These are phyloP conservation scores for Nepenthes mirabilis DNA, from an alignment of 148 eudicot genomes.

Conservation along the genomic window DNA sequence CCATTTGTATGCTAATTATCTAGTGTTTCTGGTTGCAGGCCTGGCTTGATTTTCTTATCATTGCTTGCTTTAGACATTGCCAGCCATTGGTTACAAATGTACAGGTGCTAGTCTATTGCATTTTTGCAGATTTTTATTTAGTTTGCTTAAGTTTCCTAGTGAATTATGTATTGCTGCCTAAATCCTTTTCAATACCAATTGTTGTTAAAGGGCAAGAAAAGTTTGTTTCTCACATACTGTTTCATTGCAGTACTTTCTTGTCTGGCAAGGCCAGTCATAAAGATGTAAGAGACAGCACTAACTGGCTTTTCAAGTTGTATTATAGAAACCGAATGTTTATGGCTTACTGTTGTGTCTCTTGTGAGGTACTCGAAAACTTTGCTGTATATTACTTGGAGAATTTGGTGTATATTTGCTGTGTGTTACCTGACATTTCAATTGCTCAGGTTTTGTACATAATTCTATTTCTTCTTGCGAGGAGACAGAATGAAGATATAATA, in stretches of 20 bases:
- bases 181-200: not conserved
- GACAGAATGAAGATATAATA: slow-evolving; percentile 38
- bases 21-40: slow-evolving; percentile 35
- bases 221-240: slow-evolving; percentile 3
- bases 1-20: slow-evolving; percentile 8
- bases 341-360: slow-evolving; percentile 89
- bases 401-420: not conserved
- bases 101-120: slow-evolving; percentile 38
- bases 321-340: slow-evolving; percentile 81
- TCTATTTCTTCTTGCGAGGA: slow-evolving; percentile 71
- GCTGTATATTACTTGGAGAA: slow-evolving; percentile 4
- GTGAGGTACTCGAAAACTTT: slow-evolving; percentile 46
- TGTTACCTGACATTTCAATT: slow-evolving; percentile 1
- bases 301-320: slow-evolving; percentile 79
- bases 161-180: too few species aligned
- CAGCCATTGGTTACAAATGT: slow-evolving; percentile 99
- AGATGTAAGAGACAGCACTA: slow-evolving; percentile 89
- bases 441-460: slow-evolving; percentile 77
- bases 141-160: not conserved
- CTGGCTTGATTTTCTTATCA: slow-evolving; percentile 70
- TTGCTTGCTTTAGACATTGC: slow-evolving; percentile 89
- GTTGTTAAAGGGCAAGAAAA: not conserved
- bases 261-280: slow-evolving; percentile 83
- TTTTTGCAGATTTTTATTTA: not conserved
- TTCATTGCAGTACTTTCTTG: slow-evolving; percentile 76